Conservation (phyloP, 495 filamentous ascomycete genomes). For the Podospora appendiculata region DNA sequence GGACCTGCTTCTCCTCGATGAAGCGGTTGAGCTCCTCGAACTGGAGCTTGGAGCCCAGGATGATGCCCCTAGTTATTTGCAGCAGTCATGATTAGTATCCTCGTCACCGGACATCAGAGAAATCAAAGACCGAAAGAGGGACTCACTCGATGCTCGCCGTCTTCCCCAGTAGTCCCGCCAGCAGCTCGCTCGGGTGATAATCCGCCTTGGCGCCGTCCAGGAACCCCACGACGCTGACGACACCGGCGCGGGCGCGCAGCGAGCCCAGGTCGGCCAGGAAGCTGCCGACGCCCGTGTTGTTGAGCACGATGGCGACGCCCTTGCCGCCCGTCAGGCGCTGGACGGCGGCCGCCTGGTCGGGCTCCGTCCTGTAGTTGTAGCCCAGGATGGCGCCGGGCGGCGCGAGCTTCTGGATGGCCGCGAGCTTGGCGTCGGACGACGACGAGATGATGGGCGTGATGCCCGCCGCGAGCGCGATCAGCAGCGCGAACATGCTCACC, state of each 20-base stretch:
- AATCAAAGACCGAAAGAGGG: not conserved
- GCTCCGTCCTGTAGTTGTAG: constrained; percentile 20
- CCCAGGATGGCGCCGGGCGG: not conserved
- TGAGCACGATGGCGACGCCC: constrained; percentile 21
- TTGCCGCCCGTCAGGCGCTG: constrained; percentile 15
- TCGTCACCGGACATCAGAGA: not conserved
- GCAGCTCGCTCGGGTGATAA: not conserved
- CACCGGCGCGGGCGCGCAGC: not conserved
- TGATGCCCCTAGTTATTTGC: constrained; percentile 19
- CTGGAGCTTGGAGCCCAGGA: constrained; percentile 17
- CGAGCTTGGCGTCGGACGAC: constrained; percentile 24
- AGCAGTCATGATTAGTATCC: not conserved
- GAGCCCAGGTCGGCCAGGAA: constrained; percentile 5
- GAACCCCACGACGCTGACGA: not conserved
- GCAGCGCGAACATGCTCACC: constrained; percentile 12
- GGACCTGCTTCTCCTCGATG: constrained; percentile 21
- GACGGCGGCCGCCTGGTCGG: constrained; percentile 12
- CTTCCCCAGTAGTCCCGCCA: not conserved
- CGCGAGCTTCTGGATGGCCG: not conserved
- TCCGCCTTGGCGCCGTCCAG: not conserved
- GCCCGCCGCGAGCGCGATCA: constrained; percentile 17
- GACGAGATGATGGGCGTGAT: constrained; percentile 31
- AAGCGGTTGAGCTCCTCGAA: constrained; percentile 17
- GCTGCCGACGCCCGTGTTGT: constrained; percentile 7
- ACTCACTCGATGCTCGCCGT: not conserved